Base-by-base conservation (phyloP, 169 alveolate species). In the Fabrea salina region DNA sequence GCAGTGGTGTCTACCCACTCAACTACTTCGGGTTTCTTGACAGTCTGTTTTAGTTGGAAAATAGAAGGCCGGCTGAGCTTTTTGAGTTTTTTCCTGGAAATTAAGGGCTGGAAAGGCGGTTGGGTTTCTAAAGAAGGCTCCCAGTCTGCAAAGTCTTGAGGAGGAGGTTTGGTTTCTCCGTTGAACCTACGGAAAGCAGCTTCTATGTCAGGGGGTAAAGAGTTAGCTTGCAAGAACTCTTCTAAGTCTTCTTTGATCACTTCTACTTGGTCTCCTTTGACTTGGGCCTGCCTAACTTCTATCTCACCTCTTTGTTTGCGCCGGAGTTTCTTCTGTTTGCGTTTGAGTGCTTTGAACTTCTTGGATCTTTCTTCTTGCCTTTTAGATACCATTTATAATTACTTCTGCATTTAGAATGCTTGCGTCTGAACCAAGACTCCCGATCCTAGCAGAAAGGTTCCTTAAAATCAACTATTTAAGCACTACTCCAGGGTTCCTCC, bases 1-100 rank as follows among this genome's bases (percentile, higher is more conserved):
- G 99, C 96, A 40, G 99, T 97, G 47, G 98, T 91, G 80, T 97
- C 99, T 97, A 98, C 96, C 64, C 93, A 86, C 75, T 97, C 99
- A 39, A 97, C 98, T 37, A 96, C 95, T 82, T 89, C 96, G 41
- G 94, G 94, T 6, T 64, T 40, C 37, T 70, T 22, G 7, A 41
- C 37, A 16, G 33, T 27, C 30, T 70, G 64, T 27, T 70, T 70
- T 27, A 70, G 37, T 70, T 44, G 37, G 44, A 49, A 44, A 22
- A 70, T 37, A 0, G 54, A 22, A 22, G 79, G 79, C 27, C 79
- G 22, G 11, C n/a, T 30, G 33, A 70, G 44, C 35, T 70, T 70
- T 49, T 37, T 70, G 41, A 44, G n/a, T 49, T 70, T 44, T 47
- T 70, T 70, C 27, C 49, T 70, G 40, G 54, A 30, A 13, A 70